Conservation (phyloP, 352 stramenopile genomes). For the Phytophthora colocasiae region DNA sequence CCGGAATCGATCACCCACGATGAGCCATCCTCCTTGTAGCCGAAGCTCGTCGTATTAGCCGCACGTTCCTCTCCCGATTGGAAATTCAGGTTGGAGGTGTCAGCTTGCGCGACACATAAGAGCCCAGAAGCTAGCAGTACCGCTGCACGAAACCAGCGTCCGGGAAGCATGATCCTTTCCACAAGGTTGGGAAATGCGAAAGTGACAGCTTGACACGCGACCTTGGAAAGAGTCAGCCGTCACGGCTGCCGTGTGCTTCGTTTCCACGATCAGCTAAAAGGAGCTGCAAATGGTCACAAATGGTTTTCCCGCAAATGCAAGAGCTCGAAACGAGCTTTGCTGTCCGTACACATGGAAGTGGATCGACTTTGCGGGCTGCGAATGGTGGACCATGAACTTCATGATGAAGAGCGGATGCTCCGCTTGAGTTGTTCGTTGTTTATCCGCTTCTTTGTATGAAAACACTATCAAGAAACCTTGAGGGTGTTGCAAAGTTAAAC, state of each 20-base stretch:
- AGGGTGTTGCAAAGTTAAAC: background rate
- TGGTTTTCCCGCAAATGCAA: slow-evolving; percentile 6
- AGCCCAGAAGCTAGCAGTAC: slow-evolving; percentile 27
- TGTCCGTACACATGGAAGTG: slow-evolving; percentile 7
- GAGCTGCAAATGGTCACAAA: background rate
- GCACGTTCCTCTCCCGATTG: slow-evolving; percentile 20
- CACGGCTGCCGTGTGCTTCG: background rate
- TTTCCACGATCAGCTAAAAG: slow-evolving; percentile 13
- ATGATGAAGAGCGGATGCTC: too few relatives aligned
- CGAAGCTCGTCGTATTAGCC: slow-evolving; percentile 32
- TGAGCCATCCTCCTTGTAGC: slow-evolving; percentile 41
- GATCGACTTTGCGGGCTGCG: too few relatives aligned
- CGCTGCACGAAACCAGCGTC: slow-evolving; percentile 17
- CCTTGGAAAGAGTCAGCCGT: slow-evolving; percentile 9
- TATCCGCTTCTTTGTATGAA: slow-evolving; percentile 1
- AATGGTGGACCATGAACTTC: too few relatives aligned
- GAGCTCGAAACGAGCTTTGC: slow-evolving; percentile 30
- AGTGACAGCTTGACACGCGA: slow-evolving; percentile 16
- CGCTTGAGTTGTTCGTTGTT: background rate
- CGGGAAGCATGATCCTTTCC: slow-evolving; percentile 26
- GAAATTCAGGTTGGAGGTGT: slow-evolving; percentile 38
- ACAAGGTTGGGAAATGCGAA: slow-evolving; percentile 20
- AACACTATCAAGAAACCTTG: slow-evolving; percentile 15
- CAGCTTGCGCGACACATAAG: slow-evolving; percentile 9
- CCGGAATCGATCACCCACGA: slow-evolving; percentile 56